Evolutionary conservation across 495 filamentous ascomycete species (phyloP), one percentile per base, ranked within the genome.

Genomic region (Hyaloscypha finlandica): DNA sequence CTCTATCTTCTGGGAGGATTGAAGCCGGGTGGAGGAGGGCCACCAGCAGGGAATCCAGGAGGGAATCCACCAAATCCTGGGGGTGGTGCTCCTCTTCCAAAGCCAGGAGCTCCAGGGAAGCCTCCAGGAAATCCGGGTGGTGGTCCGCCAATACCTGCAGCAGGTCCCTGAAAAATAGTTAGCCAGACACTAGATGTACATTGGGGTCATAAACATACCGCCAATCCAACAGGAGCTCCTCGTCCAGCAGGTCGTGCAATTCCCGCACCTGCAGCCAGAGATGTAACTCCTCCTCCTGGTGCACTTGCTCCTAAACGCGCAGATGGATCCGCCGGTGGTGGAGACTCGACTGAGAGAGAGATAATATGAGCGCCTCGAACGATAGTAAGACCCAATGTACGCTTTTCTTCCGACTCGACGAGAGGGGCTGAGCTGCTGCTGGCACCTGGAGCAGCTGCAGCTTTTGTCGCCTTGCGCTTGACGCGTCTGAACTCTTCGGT

Each of bases 401-500:
- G 91, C 84, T 98, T 98, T 79, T 99, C 96, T 80, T 98, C 93
- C 12, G 91, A 87, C 81, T 96, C 93, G 68, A 95, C 81, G 56
- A 90, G 83, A 58, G 88, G 84, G 51, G 84, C 77, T 29, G 78
- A 71, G 39, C 80, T 82, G 30, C 79, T 78, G 52, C 35, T 42
- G 58, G 84, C 78, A 63, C 91, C 89, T 16, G 90, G 91, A 68
- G 93, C 88, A 14, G 69, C 53, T 52, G 87, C 79, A 68, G 87
- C 81, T 82, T 96, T 96, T 54, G 84, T 80, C 66, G 90, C 86
- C 83, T 94, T 97, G 75, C 92, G 88, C 82, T 95, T 96, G 66
- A 94, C 92, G 71, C 91, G 90, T 73, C 95, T 94, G 79, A 97
- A 98, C 79, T 99, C 95, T 86, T 99, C 95, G 74, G 96, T 97